Percentiles rank a stretch among this genome's conserved stretches.
Conservation (phyloP, 108 stramenopile species). For the Aurantiochytrium sp. region DNA sequence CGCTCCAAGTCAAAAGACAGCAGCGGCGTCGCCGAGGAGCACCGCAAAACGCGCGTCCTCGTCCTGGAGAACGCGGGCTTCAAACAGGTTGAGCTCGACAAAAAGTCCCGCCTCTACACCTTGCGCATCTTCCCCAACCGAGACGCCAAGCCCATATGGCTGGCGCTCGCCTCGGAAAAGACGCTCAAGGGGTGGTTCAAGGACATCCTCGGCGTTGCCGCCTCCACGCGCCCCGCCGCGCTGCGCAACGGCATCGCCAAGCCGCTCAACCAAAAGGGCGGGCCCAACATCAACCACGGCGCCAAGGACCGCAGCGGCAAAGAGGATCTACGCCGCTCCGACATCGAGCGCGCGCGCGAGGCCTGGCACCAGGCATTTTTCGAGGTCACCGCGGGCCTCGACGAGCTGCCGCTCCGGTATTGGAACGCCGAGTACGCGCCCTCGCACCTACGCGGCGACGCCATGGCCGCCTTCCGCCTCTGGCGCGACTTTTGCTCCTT, state of each 20-base stretch:
- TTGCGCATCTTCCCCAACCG: background rate
- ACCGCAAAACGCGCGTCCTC: slow-evolving; percentile 6
- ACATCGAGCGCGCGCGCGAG: background rate
- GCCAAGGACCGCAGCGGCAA: background rate
- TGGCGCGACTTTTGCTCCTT: background rate
- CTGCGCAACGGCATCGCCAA: background rate
- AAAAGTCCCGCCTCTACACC: background rate
- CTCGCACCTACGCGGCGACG: background rate
- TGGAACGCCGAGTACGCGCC: slow-evolving; percentile 14
- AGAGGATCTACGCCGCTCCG: background rate
- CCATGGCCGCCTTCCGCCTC: background rate
- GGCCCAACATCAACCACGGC: too few relatives aligned
- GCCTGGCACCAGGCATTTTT: slow-evolving; percentile 22
- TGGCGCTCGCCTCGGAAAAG: background rate
- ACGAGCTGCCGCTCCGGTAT: background rate
- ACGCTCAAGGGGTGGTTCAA: background rate
- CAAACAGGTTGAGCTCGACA: background rate
- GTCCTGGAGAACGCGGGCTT: background rate
- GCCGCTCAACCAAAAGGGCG: too few relatives aligned
- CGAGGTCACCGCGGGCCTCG: background rate
- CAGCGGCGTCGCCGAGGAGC: background rate
- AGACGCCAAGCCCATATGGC: background rate
- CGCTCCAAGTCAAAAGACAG: background rate
- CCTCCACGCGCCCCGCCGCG: background rate
- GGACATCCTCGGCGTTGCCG: slow-evolving; percentile 3